Conservation (phyloP, 345 rosid species). For the Gossypium rotundifolium region DNA sequence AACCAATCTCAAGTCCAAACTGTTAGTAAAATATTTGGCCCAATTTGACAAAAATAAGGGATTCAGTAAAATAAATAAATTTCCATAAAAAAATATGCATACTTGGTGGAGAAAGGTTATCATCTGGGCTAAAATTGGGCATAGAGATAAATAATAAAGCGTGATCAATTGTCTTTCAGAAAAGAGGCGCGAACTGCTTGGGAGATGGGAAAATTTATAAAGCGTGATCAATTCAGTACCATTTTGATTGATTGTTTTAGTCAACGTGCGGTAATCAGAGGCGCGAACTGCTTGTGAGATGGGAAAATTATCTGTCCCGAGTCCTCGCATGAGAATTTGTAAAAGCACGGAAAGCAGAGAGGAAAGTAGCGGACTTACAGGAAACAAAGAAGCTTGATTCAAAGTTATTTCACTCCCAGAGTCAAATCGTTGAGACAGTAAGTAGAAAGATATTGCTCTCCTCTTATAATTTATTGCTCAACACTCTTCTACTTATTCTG, state of each 20-base stretch:
- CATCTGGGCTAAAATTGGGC: background rate
- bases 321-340: background rate
- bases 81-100: too few species aligned
- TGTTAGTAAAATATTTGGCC: too few species aligned
- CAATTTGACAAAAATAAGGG: too few species aligned
- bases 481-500: slow-evolving; percentile 14
- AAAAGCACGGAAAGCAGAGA: background rate
- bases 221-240: too few species aligned
- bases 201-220: too few species aligned
- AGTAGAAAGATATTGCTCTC: background rate
- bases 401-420: background rate
- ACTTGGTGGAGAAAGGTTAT: too few species aligned
- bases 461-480: background rate
- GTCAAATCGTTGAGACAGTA: background rate
- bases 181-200: background rate
- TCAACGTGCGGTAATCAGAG: background rate
- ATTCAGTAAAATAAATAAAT: too few species aligned
- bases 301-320: background rate
- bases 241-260: background rate
- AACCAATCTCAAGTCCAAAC: too few species aligned
- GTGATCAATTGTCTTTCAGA: background rate
- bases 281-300: background rate
- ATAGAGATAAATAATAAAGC: background rate
- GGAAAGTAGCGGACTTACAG: background rate
- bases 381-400: background rate